Percentiles rank a stretch among this genome's conserved stretches.
These are phyloP conservation scores for Exsudoporus frostii DNA, from an alignment of 768 basidiomycete species.

Conservation along the genomic window DNA sequence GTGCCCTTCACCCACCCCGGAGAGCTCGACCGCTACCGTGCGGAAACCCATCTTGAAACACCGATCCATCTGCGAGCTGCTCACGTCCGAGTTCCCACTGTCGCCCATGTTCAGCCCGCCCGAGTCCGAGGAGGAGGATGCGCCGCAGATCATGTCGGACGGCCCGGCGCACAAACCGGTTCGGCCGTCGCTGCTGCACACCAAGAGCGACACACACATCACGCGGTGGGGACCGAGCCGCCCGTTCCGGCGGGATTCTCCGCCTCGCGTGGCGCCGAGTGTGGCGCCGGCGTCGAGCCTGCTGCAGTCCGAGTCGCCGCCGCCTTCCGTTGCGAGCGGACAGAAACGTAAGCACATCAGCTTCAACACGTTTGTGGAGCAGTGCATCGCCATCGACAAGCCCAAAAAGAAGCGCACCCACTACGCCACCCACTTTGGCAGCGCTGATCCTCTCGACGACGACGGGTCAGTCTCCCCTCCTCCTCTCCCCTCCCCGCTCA, in stretches of 20 bases:
- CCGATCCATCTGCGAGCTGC: slow-evolving; percentile 86
- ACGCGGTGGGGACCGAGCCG: slow-evolving; percentile 48
- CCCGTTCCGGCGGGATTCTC: slow-evolving; percentile 59
- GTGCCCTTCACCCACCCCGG: slow-evolving; percentile 29
- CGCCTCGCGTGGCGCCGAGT: slow-evolving; percentile 50
- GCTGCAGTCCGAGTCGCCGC: slow-evolving; percentile 19
- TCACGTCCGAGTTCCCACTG: slow-evolving; percentile 66
- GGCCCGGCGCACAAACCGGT: slow-evolving; percentile 10
- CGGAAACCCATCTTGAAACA: slow-evolving; percentile 94
- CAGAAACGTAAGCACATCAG: slow-evolving; percentile 85
- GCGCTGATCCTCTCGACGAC: slow-evolving; percentile 40
- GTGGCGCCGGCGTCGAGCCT: slow-evolving; percentile 2
- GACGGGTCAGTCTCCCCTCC: slow-evolving; percentile 52
- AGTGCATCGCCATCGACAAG: slow-evolving; percentile 88
- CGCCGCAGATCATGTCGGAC: slow-evolving; percentile 17
- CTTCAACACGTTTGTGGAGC: slow-evolving; percentile 98
- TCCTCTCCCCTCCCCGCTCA: not conserved
- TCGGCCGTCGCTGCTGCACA: slow-evolving; percentile 68
- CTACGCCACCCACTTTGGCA: slow-evolving; percentile 22
- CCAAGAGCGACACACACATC: slow-evolving; percentile 88
- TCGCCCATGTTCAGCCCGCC: slow-evolving; percentile 61
- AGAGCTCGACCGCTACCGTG: slow-evolving; percentile 23
- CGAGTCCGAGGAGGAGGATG: slow-evolving; percentile 50
- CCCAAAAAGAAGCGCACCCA: slow-evolving; percentile 40
- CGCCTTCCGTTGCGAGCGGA: slow-evolving; percentile 10